Evolutionary conservation across 1,284 basidiomycete genomes (phyloP), one percentile per base, ranked within the genome.

Genomic region (Fomitopsis palustris): DNA sequence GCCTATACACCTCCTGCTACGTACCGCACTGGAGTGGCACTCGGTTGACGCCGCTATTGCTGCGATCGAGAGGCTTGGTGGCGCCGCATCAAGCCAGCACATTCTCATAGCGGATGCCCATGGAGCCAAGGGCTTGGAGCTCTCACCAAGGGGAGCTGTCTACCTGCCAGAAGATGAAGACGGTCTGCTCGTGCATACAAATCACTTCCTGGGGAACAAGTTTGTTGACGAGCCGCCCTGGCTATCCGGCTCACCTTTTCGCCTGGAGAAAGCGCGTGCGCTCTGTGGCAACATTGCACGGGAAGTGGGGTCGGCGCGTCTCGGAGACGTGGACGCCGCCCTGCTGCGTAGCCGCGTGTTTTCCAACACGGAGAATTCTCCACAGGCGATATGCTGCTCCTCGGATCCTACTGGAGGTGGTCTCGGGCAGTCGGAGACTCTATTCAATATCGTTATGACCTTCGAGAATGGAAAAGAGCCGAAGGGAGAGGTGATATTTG

Each of bases 381-480:
- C 74, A 12, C 67, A 71, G 56, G 68, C 71, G 17, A 75, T 75
- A 45, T 74, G 73, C 61, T 72, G 72, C 49, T 61, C 61, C 0
- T 64, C 65, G 7, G 69, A 70, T 58, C 59, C 66, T 47, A 53
- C 33, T 12, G 55, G 64, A 19, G 62, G 55, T 16, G 62, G 63
- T 9, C 38, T 54, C 9, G 66, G 62, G 37, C 65, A 59, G 29
- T 67, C 71, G 29, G 66, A 69, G 60, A 74, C 73, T 23, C 60
- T 74, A 45, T 75, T 74, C 62, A 75, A 75, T 56, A 74, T 74
- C 52, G 67, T 73, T 23, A 75, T 75, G 72, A 61, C 65, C 12
- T 70, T 75, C 59, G 64, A 62, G 45, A 56, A 65, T 9, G 69
- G 68, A 14, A 58, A 64, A 33, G 56, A 54, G 31, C 71, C 74